These are phyloP conservation scores for Austroboletus festivus DNA, from an alignment of 768 basidiomycete genomes.

Conservation along the genomic window DNA sequence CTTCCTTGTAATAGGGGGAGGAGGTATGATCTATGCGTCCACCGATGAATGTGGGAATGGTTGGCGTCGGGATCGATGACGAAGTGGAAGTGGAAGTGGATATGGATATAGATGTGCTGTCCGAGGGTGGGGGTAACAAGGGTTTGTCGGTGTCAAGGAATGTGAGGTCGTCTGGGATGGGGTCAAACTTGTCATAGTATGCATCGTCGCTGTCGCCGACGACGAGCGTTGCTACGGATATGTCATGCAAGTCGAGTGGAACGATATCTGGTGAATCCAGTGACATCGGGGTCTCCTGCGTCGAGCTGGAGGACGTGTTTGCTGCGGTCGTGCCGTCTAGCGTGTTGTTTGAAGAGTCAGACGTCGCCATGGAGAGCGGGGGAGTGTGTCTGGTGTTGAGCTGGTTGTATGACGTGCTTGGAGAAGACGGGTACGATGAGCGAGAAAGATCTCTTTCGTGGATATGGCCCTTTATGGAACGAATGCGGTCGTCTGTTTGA, in stretches of 20 bases:
- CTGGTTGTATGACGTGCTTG: not conserved
- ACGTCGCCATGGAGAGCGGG: constrained; percentile 12
- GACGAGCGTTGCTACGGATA: constrained; percentile 16
- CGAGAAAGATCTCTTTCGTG: not conserved
- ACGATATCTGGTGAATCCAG: constrained; percentile 12
- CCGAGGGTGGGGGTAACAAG: constrained; percentile 6
- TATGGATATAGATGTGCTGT: constrained; percentile 4
- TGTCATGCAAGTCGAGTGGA: constrained; percentile 22
- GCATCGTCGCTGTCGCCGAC: constrained; percentile 43
- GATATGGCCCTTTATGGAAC: constrained; percentile 32
- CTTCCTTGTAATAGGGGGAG: constrained; percentile 30
- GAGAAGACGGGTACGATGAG: not conserved
- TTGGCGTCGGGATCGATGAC: not conserved
- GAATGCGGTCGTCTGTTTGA: constrained; percentile 37
- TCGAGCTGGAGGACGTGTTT: not conserved
- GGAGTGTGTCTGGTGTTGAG: constrained; percentile 11
- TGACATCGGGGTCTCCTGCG: constrained; percentile 3
- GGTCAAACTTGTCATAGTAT: constrained; percentile 47
- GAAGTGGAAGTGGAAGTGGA: constrained; percentile 11
- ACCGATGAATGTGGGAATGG: not conserved
- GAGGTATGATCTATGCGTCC: constrained; percentile 32
- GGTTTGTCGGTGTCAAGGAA: constrained; percentile 14
- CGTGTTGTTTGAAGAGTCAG: constrained; percentile 21
- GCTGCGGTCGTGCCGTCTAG: too few relatives aligned
- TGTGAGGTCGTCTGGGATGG: constrained; percentile 15